Base-by-base conservation (phyloP, 192 early-diverging fungal species). In the Pecoramyces ruminantium region DNA sequence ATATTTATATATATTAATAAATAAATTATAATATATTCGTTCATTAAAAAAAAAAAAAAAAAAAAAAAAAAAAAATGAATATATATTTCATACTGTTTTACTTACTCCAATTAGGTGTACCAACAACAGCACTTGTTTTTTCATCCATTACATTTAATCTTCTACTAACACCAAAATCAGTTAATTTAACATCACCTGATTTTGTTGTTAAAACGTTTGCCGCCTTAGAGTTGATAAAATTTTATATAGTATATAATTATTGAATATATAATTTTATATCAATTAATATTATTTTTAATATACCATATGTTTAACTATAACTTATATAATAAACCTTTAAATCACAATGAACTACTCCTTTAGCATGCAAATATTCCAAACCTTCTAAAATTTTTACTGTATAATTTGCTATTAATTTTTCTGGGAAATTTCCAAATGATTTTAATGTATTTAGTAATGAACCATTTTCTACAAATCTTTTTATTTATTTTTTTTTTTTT, bases 171-270 rank as follows among this genome's bases (percentile, higher is more conserved):
- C 97, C 97, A 88, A 99, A 99, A 83, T 99, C 97, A 0, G 95
- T 93, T 34, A 99, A 87, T 84, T 99, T 99, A 9, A 97, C 95
- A 83, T 95, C 92, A 2, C 96, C 97, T 30, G 92, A 92, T 82
- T 99, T 99, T n/a, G 97, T 99, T 0, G 95, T 94, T 58, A 99
- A 84, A 78, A 99, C 95, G 85, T 99, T 99, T 78, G 96, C 96
- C 4, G 83, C 82, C 85, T 86, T 28, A 12, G 83, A 82, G n/a
- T n/a, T n/a, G n/a, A n/a, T n/a, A 15, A 83, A 8, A 81, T 29
- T 4, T 28, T 25, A 25, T 82, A 67, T 11, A 67, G 4, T 11
- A 14, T 14, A 39, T 39, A 1, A 14, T 39, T 39, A 39, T 14
- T 14, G n/a, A n/a, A 14, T 14, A 13, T 39, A 39, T 13, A 14